Evolutionary conservation across 192 early-diverging fungal genomes (phyloP).

Genomic region (Blastocladiella britannica): DNA sequence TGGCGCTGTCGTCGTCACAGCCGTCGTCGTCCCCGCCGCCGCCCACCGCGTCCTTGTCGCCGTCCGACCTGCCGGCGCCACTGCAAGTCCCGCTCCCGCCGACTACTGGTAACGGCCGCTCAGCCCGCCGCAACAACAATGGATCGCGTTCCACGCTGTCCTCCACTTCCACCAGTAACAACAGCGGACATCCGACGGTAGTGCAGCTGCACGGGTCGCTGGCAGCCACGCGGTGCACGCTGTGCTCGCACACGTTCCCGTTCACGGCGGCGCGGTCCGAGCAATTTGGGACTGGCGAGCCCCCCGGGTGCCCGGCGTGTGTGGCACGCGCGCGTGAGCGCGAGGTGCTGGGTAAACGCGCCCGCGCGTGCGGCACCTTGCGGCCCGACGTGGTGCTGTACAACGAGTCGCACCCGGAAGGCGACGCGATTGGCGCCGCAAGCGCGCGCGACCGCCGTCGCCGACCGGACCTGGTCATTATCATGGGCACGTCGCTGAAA

Average conservation of each 20-base stretch:
- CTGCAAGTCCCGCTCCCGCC: too few relatives aligned
- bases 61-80: too few relatives aligned
- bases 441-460: constrained; percentile 29
- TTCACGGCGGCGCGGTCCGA: constrained; percentile 34
- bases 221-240: constrained; percentile 62
- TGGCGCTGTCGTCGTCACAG: neutral
- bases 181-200: constrained; percentile 36
- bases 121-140: neutral
- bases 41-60: neutral
- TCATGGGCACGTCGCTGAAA: constrained; percentile 78
- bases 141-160: too few relatives aligned
- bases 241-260: constrained; percentile 48
- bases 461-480: constrained; percentile 53
- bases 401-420: constrained; percentile 69
- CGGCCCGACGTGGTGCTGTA: constrained; percentile 88
- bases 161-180: constrained; percentile 5
- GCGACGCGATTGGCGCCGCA: constrained; percentile 41
- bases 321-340: constrained; percentile 17
- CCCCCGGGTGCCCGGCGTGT: constrained; percentile 46
- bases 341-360: constrained; percentile 50
- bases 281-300: constrained; percentile 45
- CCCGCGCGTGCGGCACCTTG: constrained; percentile 48
- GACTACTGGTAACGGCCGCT: too few relatives aligned
- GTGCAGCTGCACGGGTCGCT: constrained; percentile 88
- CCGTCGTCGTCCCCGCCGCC: neutral